Evolutionary conservation across 768 basidiomycete species (phyloP), one percentile per base, ranked within the genome.

Genomic region (Podaxis pistillaris): DNA sequence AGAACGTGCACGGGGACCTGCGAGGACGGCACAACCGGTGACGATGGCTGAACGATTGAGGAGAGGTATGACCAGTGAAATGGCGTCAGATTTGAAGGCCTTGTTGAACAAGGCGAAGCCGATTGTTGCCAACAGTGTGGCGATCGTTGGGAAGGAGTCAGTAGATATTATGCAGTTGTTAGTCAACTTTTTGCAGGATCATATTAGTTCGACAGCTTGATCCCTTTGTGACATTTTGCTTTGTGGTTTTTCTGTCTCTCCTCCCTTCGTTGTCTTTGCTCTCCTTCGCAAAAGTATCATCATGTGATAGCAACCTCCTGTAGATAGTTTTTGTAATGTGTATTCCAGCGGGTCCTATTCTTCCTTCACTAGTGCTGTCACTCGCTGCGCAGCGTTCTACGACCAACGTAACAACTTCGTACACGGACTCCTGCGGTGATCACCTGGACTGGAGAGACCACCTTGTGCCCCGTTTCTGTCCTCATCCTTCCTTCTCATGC

Each of bases 51-150:
- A 89, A 64, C 77, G 88, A 38, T 66, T 91, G 67, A 76, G 91
- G 68, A 76, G 91, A 64, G 90, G 90, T 0, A 87, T 92, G 87
- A 88, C 88, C 7, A 89, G 88, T 1, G 91, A 93, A 75, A 86
- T 93, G 82, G 86, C 85, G 44, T 80, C 81, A 1, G 92, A 93
- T 71, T 66, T 93, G 64, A 86, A 88, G 69, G 77, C 83, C 3
- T 71, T 93, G 67, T 61, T 93, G 73, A 83, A 74, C 63, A 90
- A 86, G 67, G 81, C 89, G 13, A 86, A 84, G 66, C 82, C 86
- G 0, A 73, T 91, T 38, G 74, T 93, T 26, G 79, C 76, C 13
- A 89, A 90, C 71, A 85, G 84, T 67, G 77, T 84, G 63, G 71
- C 72, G 17, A 73, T 84, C 47, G 65, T 83, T 60, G 83, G 78